A percentile compares a stretch with the other conserved stretches of the same genome.
Evolutionary conservation across 2,329 filamentous ascomycete genomes (phyloP).

Genomic region (Rhexocercosporidium sp.): DNA sequence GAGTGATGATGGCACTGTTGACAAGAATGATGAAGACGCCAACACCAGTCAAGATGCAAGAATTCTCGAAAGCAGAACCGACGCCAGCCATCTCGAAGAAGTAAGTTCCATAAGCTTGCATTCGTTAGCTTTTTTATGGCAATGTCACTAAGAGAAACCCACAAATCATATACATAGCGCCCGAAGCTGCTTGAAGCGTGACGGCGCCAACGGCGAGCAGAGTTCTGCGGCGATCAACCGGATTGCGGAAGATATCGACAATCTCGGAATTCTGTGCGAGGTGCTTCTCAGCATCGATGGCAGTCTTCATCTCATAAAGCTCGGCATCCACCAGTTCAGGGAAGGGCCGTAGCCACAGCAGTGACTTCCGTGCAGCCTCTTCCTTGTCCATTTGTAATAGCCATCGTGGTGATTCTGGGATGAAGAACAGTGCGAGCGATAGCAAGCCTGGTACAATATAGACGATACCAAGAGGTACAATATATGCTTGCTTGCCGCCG

Average conservation of each 20-base stretch:
- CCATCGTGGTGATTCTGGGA: slow-evolving; percentile 42
- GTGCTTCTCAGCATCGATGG: slow-evolving; percentile 39
- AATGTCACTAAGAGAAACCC: slow-evolving; percentile 25
- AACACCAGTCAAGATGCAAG: slow-evolving; percentile 58
- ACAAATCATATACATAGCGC: slow-evolving; percentile 63
- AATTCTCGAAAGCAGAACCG: slow-evolving; percentile 59
- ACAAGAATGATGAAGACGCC: slow-evolving; percentile 60
- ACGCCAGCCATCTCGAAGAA: slow-evolving; percentile 65
- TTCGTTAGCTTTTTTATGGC: slow-evolving; percentile 16
- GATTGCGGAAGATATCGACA: slow-evolving; percentile 55
- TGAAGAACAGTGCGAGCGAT: slow-evolving; percentile 36
- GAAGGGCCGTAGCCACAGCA: slow-evolving; percentile 40
- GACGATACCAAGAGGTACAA: slow-evolving; percentile 42
- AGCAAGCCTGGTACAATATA: slow-evolving; percentile 39
- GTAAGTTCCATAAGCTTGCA: slow-evolving; percentile 58
- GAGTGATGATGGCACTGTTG: slow-evolving; percentile 58
- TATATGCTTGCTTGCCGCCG: slow-evolving; percentile 41
- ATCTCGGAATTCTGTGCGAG: slow-evolving; percentile 42
- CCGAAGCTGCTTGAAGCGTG: slow-evolving; percentile 57
- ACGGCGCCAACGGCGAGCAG: slow-evolving; percentile 54
- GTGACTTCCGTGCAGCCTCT: slow-evolving; percentile 40
- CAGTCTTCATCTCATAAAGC: slow-evolving; percentile 39
- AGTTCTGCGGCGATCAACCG: slow-evolving; percentile 57
- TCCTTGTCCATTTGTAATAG: slow-evolving; percentile 32
- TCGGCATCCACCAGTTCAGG: slow-evolving; percentile 40